phyloP scores from a whole-genome alignment of 495 filamentous ascomycete genomes.

The Lichenothelia convexa region DNA sequence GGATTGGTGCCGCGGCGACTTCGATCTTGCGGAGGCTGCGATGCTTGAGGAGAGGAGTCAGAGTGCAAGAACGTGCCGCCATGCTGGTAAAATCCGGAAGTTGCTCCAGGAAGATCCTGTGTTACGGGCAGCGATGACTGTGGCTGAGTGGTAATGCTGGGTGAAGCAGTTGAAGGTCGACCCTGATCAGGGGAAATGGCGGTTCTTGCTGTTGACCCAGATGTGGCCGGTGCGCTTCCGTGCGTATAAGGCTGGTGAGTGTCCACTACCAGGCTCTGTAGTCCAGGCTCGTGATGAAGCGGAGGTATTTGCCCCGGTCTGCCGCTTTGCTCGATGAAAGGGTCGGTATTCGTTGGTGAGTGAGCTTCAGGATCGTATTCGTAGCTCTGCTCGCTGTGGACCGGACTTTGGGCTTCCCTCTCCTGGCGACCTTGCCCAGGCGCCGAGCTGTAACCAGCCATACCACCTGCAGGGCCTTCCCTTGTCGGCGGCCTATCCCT shows the following conservation, averaged over 20 bases:
- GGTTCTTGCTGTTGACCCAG: slow-evolving; percentile 4
- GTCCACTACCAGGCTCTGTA: slow-evolving; percentile 7
- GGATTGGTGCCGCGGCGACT: no score
- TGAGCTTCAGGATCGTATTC: slow-evolving; percentile 28
- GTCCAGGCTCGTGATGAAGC: slow-evolving; percentile 6
- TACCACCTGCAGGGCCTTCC: slow-evolving; percentile 6
- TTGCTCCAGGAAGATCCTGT: not conserved
- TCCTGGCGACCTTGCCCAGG: slow-evolving; percentile 16
- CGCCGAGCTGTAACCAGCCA: slow-evolving; percentile 3
- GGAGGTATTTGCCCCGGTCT: slow-evolving; percentile 4
- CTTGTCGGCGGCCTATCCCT: slow-evolving; percentile 18
- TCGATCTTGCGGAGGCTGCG: slow-evolving; percentile 3
- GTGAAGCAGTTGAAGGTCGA: no score
- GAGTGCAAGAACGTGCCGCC: slow-evolving; percentile 14
- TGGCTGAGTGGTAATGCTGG: not conserved
- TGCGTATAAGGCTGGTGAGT: slow-evolving; percentile 9
- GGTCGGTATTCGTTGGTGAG: slow-evolving; percentile 36
- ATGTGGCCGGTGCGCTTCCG: slow-evolving; percentile 3
- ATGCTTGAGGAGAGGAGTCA: slow-evolving; percentile 5
- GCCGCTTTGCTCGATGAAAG: slow-evolving; percentile 32
- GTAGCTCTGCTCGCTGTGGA: no score
- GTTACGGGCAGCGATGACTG: not conserved
- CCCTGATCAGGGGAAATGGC: slow-evolving; percentile 1
- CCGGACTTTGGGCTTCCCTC: no score
- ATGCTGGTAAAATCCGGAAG: slow-evolving; percentile 14